These are phyloP conservation scores for Erythrophleum fordii DNA, from an alignment of 306 rosid species.

Conservation along the genomic window DNA sequence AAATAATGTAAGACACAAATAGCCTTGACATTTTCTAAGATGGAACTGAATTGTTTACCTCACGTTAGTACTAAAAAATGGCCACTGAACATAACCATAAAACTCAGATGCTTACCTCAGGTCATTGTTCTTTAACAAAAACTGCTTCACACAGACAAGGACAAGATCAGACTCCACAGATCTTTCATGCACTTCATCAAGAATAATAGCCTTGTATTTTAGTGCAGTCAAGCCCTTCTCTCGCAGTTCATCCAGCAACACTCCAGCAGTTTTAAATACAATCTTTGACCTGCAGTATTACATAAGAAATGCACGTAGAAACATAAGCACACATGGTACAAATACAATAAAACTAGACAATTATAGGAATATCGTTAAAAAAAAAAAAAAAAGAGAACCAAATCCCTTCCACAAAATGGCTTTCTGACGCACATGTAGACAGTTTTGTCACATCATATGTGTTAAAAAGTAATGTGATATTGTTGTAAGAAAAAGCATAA, in stretches of 20 bases:
- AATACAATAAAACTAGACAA: not conserved
- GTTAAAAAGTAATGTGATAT: not conserved
- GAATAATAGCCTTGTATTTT: constrained; percentile 83
- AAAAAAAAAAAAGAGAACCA: not conserved
- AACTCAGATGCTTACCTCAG: constrained; percentile 63
- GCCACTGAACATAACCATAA: not conserved
- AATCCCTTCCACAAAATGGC: constrained; percentile 7
- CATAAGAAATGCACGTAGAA: constrained; percentile 26
- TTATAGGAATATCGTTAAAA: not conserved
- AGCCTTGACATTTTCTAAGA: not conserved
- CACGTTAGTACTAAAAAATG: not conserved
- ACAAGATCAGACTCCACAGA: constrained; percentile 93
- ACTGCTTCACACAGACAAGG: constrained; percentile 88
- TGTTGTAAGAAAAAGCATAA: not conserved
- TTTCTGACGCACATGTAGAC: constrained; percentile 4
- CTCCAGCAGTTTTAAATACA: constrained; percentile 92
- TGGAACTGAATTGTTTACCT: not conserved
- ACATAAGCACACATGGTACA: not conserved
- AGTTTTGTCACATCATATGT: constrained; percentile 9
- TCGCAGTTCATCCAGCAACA: constrained; percentile 83
- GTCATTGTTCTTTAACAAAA: constrained; percentile 70
- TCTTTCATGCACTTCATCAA: constrained; percentile 97
- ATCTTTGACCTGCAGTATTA: constrained; percentile 62
- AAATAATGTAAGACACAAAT: not conserved
- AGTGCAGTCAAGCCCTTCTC: constrained; percentile 78